Conservation (phyloP, 768 basidiomycete genomes). For the Tylopilus cervinicoccineus region DNA sequence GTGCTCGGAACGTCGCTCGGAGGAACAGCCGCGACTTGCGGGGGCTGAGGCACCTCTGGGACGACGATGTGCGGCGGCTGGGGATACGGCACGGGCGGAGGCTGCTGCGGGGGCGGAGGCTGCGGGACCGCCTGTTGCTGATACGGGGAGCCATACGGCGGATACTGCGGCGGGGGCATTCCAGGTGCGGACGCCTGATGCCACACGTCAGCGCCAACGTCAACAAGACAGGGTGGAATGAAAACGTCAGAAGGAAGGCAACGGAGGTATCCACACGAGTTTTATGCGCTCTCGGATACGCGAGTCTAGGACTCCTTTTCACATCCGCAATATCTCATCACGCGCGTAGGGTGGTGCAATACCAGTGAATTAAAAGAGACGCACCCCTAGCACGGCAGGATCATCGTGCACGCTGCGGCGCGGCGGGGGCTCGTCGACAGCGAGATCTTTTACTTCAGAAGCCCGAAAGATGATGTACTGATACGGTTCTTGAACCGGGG, state of each 20-base stretch:
- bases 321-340: conserved; percentile 48
- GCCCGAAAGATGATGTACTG: conserved; percentile 90
- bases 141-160: conserved; percentile 29
- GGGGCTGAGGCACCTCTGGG: conserved; percentile 24
- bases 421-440: conserved; percentile 66
- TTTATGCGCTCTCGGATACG: conserved; percentile 43
- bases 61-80: conserved; percentile 25
- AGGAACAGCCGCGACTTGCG: conserved; percentile 17
- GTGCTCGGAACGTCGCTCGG: conserved; percentile 24
- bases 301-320: conserved; percentile 33
- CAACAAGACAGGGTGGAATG: neutral
- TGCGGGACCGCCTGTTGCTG: conserved; percentile 31
- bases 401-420: conserved; percentile 73
- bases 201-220: conserved; percentile 10
- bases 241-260: conserved; percentile 55
- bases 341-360: conserved; percentile 7
- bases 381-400: conserved; percentile 78
- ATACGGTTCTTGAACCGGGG: conserved; percentile 79
- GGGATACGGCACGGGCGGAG: conserved; percentile 25
- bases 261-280: conserved; percentile 51
- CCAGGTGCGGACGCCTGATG: conserved; percentile 48
- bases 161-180: conserved; percentile 28
- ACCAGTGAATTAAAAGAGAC: conserved; percentile 16
- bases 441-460: conserved; percentile 85
- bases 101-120: conserved; percentile 29